phyloP scores from a whole-genome alignment of 2,329 filamentous ascomycete genomes.

The Stagonosporopsis chrysanthemi region DNA sequence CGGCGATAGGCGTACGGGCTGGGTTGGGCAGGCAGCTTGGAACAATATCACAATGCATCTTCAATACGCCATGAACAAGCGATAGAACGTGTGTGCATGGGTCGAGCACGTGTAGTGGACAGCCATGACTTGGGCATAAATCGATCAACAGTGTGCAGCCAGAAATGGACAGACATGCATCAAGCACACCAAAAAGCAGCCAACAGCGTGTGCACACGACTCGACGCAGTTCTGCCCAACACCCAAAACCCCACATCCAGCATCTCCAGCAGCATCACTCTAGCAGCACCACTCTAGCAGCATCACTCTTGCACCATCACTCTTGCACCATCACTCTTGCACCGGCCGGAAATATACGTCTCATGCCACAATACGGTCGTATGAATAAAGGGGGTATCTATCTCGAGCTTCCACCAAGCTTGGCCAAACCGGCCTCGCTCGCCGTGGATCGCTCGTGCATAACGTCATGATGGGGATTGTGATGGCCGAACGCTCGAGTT shows the following conservation, averaged over 20 bases:
- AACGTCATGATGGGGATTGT: no score
- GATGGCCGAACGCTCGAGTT: no score
- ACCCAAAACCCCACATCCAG: background rate
- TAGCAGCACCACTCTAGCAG: background rate
- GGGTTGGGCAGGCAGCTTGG: constrained; percentile 23
- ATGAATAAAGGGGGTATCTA: constrained; percentile 22
- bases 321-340: no score
- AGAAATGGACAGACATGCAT: background rate
- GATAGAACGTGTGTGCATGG: background rate
- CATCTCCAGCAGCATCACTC: background rate
- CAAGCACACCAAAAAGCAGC: background rate
- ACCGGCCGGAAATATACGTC: no score
- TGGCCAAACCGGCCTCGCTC: no score
- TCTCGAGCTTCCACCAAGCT: background rate
- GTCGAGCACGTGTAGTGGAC: background rate
- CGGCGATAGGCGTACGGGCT: constrained; percentile 33
- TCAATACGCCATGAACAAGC: background rate
- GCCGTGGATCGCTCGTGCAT: background rate
- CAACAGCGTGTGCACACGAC: constrained; percentile 11
- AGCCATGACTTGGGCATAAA: background rate
- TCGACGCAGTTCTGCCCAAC: background rate
- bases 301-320: background rate
- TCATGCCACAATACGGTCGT: background rate
- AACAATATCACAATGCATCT: constrained; percentile 9
- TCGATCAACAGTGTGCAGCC: background rate